phyloP scores from a whole-genome alignment of 192 early-diverging fungal species.

The Coemansia furcata region DNA sequence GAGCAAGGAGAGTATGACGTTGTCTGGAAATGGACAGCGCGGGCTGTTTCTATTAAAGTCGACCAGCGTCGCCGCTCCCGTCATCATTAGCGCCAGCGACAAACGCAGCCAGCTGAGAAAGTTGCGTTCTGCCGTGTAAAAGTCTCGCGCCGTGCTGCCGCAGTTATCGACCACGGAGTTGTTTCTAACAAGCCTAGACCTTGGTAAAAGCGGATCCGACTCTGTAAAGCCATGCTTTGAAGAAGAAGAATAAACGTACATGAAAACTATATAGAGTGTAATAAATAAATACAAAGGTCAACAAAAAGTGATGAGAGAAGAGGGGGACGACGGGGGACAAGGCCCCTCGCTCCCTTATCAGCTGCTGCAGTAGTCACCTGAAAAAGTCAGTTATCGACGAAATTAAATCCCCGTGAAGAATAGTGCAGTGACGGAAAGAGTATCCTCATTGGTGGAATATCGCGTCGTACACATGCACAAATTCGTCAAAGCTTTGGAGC shows the following conservation, averaged over 20 bases:
- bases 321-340: background rate
- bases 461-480: background rate
- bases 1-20: background rate
- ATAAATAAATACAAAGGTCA: background rate
- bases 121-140: conserved; percentile 48
- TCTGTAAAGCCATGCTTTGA: background rate
- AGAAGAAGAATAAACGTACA: background rate
- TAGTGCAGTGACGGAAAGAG: background rate
- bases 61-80: conserved; percentile 25
- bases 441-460: background rate
- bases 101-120: conserved; percentile 45
- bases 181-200: background rate
- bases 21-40: background rate
- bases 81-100: conserved; percentile 28
- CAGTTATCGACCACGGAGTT: conserved; percentile 11
- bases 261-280: background rate
- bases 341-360: background rate
- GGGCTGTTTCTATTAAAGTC: conserved; percentile 1
- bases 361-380: background rate
- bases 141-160: conserved; percentile 43
- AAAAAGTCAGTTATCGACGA: background rate
- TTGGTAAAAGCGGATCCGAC: conserved; percentile 5
- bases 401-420: background rate
- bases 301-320: background rate
- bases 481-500: background rate